Percentiles rank a stretch among this genome's conserved stretches.
phyloP scores from a whole-genome alignment of 495 filamentous ascomycete genomes.

The Penicillium atrosanguineum region DNA sequence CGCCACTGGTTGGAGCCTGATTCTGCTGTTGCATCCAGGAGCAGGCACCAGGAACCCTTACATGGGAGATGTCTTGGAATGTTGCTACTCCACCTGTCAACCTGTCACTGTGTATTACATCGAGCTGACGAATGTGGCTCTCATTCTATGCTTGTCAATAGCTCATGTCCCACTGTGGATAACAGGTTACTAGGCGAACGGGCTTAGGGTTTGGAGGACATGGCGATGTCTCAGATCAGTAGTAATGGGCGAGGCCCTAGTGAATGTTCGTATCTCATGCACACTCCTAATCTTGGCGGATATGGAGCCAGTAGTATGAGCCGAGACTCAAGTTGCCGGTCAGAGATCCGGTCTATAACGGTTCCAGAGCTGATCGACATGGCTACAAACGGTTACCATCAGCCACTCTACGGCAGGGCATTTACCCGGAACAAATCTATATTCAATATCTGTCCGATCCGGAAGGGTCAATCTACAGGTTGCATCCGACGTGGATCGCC shows the following conservation, averaged over 20 bases:
- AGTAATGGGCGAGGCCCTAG: neutral
- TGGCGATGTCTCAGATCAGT: neutral
- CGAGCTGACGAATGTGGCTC: constrained; percentile 9
- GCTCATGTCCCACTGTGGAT: neutral
- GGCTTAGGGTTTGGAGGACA: no score
- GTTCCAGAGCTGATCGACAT: neutral
- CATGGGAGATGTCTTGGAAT: neutral
- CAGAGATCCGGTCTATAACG: neutral
- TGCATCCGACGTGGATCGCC: constrained; percentile 11
- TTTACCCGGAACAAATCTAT: constrained; percentile 1
- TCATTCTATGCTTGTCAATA: constrained; percentile 1
- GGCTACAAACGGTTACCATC: neutral
- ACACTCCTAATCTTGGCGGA: neutral
- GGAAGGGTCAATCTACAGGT: constrained; percentile 6
- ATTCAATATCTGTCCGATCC: constrained; percentile 3
- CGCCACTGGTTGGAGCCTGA: constrained; percentile 5
- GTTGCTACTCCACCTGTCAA: constrained; percentile 1
- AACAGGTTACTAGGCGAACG: neutral
- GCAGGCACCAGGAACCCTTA: constrained; percentile 3
- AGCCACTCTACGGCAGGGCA: neutral
- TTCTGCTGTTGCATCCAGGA: constrained; percentile 12
- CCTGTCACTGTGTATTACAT: constrained; percentile 8
- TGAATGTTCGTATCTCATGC: neutral
- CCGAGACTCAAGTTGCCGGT: neutral
- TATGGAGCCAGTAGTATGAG: neutral